phyloP scores from a whole-genome alignment of 2,329 filamentous ascomycete species.

The Alternaria incomplexa region DNA sequence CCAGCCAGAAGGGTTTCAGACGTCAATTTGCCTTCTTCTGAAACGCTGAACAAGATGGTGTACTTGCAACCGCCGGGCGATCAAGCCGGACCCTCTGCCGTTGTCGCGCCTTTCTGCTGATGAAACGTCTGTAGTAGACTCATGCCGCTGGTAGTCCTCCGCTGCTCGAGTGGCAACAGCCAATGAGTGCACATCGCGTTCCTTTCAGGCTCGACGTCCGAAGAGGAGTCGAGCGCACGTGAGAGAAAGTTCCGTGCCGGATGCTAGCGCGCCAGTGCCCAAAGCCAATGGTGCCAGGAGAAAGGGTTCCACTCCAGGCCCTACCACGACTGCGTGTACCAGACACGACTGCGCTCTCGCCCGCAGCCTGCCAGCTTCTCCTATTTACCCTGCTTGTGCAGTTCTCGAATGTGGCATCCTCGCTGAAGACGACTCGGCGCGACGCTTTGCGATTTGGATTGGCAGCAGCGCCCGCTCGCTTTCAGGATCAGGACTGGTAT shows the following conservation, averaged over 20 bases:
- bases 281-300: slow-evolving; percentile 10
- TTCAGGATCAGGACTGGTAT: slow-evolving; percentile 12
- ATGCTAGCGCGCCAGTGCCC: slow-evolving; percentile 19
- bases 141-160: background rate
- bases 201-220: slow-evolving; percentile 12
- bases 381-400: slow-evolving; percentile 3
- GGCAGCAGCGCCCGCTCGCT: slow-evolving; percentile 14
- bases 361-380: slow-evolving; percentile 14
- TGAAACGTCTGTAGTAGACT: slow-evolving; percentile 20
- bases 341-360: slow-evolving; percentile 13
- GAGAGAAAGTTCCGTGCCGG: slow-evolving; percentile 13
- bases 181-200: slow-evolving; percentile 11
- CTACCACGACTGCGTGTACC: slow-evolving; percentile 21
- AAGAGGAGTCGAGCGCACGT: slow-evolving; percentile 19
- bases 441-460: slow-evolving; percentile 19
- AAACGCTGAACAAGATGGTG: slow-evolving; percentile 33
- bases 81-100: slow-evolving; percentile 8
- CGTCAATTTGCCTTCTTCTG: slow-evolving; percentile 27
- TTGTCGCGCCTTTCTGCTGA: slow-evolving; percentile 19
- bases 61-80: slow-evolving; percentile 19
- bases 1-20: slow-evolving; percentile 38
- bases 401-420: slow-evolving; percentile 11
- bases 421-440: slow-evolving; percentile 7
- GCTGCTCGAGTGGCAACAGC: background rate
- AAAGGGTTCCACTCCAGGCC: slow-evolving; percentile 26